These are phyloP conservation scores for Alloteropsis semialata DNA, from an alignment of 176 grass and related monocot species.

Conservation along the genomic window DNA sequence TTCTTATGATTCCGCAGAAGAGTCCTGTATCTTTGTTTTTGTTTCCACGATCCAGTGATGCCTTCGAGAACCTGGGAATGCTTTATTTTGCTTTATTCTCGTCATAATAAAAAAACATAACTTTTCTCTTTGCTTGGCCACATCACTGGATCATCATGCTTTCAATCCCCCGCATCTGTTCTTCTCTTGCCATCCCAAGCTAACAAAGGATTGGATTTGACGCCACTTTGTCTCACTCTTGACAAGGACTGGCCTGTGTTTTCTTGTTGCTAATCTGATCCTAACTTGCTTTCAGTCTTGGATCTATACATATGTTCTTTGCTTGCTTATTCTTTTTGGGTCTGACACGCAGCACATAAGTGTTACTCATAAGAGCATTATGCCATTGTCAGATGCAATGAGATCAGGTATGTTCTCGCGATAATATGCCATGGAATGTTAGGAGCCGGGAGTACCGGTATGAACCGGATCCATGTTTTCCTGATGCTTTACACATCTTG, in stretches of 20 bases:
- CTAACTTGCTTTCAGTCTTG: not conserved
- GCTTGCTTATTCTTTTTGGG: not conserved
- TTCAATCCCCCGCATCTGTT: not conserved
- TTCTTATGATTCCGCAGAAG: not conserved
- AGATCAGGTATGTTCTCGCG: not conserved
- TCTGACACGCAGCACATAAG: not conserved
- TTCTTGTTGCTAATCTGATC: not conserved
- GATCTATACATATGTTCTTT: not conserved
- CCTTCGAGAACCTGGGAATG: not conserved
- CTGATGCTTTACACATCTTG: slow-evolving; percentile 12
- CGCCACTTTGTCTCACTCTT: not conserved
- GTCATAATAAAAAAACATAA: too few species aligned
- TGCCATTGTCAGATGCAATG: not conserved
- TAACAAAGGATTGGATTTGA: not conserved
- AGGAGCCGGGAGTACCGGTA: not conserved
- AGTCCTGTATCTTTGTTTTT: not conserved
- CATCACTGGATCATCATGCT: too few species aligned
- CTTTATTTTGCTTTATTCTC: not conserved
- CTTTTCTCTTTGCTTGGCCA: not conserved
- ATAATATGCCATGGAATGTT: not conserved
- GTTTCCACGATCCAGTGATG: not conserved
- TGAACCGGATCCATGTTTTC: slow-evolving; percentile 2
- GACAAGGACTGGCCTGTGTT: not conserved
- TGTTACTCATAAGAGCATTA: not conserved
- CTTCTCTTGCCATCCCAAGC: not conserved